Evolutionary conservation across 768 basidiomycete species (phyloP).

Genomic region (Suillus cothurnatus): DNA sequence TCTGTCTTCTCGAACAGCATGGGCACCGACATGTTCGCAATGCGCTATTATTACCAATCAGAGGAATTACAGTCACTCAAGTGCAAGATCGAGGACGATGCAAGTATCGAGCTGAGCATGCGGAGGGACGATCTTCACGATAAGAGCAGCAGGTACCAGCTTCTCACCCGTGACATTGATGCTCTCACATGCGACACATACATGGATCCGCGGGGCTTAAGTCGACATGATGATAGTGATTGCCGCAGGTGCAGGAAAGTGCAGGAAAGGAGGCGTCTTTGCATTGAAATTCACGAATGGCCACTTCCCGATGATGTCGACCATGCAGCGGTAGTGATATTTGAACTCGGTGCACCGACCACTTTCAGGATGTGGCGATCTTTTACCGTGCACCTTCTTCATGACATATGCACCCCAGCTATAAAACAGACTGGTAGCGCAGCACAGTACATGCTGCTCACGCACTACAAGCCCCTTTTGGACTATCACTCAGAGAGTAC

Average conservation of each 20-base stretch:
- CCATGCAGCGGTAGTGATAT: constrained; percentile 34
- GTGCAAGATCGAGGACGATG: constrained; percentile 30
- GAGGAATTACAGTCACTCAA: constrained; percentile 23
- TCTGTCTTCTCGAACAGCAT: constrained; percentile 32
- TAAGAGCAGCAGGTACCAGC: constrained; percentile 21
- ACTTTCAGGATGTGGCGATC: constrained; percentile 44
- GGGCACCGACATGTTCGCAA: constrained; percentile 27
- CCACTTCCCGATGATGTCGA: constrained; percentile 37
- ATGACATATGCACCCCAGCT: constrained; percentile 32
- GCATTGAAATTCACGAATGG: constrained; percentile 44
- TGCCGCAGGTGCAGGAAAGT: constrained; percentile 33
- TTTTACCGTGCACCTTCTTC: constrained; percentile 38
- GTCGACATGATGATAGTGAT: too few species aligned
- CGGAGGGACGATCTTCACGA: constrained; percentile 31
- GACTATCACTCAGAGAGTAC: constrained; percentile 4
- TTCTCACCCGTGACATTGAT: neutral
- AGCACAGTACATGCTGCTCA: constrained; percentile 8
- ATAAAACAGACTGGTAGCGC: neutral
- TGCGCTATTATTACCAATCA: constrained; percentile 33
- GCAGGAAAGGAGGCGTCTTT: constrained; percentile 17
- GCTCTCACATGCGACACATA: neutral
- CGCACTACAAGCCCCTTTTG: neutral
- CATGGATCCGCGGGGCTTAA: neutral
- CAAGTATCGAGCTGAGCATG: constrained; percentile 16
- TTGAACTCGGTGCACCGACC: constrained; percentile 42